A percentile compares a stretch with the other conserved stretches of the same genome.
Evolutionary conservation across 2,329 filamentous ascomycete genomes (phyloP).

Genomic region (Colletotrichum cuscutae): DNA sequence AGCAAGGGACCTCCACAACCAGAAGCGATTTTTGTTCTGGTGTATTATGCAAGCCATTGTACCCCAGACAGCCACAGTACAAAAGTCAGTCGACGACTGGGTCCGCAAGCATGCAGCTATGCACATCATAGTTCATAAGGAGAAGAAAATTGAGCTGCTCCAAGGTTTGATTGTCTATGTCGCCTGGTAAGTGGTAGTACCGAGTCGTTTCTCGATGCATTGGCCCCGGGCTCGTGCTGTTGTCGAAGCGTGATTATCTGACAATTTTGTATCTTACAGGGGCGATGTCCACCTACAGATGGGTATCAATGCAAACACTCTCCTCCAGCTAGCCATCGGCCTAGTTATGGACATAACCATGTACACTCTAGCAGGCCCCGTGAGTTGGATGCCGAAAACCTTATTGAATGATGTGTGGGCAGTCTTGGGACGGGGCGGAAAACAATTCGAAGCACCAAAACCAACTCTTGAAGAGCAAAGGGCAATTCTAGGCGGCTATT

Average conservation of each 20-base stretch:
- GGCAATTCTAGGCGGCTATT: constrained; percentile 52
- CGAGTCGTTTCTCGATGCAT: neutral
- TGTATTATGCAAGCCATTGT: constrained; percentile 47
- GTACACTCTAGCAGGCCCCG: constrained; percentile 37
- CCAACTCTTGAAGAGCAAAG: constrained; percentile 51
- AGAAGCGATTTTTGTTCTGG: constrained; percentile 50
- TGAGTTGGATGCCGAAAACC: constrained; percentile 39
- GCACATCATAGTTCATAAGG: constrained; percentile 49
- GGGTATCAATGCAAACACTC: constrained; percentile 47
- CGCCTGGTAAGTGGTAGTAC: constrained; percentile 45
- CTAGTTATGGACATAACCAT: constrained; percentile 52
- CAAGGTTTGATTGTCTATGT: constrained; percentile 51
- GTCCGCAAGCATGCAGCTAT: constrained; percentile 49
- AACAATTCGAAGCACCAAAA: constrained; percentile 28
- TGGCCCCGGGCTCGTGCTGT: neutral
- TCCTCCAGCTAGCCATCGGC: constrained; percentile 51
- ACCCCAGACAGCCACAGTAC: constrained; percentile 44
- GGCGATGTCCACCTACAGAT: constrained; percentile 52
- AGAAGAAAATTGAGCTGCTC: constrained; percentile 48
- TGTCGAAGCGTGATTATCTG: neutral
- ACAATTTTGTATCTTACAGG: constrained; percentile 39
- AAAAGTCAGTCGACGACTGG: constrained; percentile 47
- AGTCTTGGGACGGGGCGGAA: constrained; percentile 34
- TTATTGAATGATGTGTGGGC: constrained; percentile 47
- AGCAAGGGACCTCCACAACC: constrained; percentile 44